phyloP scores from a whole-genome alignment of 805 yeast genomes.

The Clavispora santaluciae region DNA sequence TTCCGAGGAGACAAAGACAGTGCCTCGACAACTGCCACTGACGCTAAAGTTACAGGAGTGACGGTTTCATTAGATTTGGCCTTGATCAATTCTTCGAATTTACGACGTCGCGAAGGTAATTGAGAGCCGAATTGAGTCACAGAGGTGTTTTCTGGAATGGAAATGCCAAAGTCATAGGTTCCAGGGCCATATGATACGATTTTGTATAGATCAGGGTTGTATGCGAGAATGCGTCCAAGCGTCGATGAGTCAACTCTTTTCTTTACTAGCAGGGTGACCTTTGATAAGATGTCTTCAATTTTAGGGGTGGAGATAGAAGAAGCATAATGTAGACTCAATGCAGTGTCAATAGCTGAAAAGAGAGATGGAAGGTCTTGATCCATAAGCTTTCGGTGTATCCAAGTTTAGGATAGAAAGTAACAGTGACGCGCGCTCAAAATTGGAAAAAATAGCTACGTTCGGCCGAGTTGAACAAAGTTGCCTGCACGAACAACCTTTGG shows the following conservation, averaged over 20 bases:
- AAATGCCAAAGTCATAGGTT: slow-evolving; percentile 10
- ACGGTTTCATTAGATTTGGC: background rate
- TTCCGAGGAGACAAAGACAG: background rate
- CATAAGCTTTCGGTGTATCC: background rate
- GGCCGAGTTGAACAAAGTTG: no score
- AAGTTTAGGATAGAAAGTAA: background rate
- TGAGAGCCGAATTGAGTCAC: slow-evolving; percentile 11
- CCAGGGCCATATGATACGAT: slow-evolving; percentile 8
- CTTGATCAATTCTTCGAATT: slow-evolving; percentile 10
- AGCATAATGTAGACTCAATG: slow-evolving; percentile 30
- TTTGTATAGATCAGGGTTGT: slow-evolving; percentile 7
- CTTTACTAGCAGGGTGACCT: slow-evolving; percentile 12
- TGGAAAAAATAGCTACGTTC: no score
- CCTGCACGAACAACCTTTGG: no score
- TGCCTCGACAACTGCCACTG: background rate
- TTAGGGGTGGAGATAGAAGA: slow-evolving; percentile 25
- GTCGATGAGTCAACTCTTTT: slow-evolving; percentile 8
- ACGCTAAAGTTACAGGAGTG: background rate
- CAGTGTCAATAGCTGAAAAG: slow-evolving; percentile 28
- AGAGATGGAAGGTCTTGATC: slow-evolving; percentile 10
- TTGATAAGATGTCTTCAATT: slow-evolving; percentile 9
- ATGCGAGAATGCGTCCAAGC: slow-evolving; percentile 8
- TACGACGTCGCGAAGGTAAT: slow-evolving; percentile 15
- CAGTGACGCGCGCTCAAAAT: background rate
- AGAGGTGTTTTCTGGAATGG: slow-evolving; percentile 9